Conservation (phyloP, 23 red algal genomes). For the Gracilaria gracilis region DNA sequence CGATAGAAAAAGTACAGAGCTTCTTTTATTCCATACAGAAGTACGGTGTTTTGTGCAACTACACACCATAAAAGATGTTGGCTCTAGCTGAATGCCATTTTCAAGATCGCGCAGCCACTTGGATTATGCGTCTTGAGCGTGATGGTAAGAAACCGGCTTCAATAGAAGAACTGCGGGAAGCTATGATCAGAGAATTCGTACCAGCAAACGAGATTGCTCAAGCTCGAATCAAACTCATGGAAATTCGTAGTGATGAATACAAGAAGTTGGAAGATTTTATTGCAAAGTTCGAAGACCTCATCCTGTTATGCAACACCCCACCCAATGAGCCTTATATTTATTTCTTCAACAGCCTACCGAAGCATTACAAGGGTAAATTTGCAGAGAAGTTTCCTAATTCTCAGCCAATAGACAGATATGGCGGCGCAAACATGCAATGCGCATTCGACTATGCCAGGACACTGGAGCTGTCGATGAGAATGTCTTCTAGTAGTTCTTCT, state of each 20-base stretch:
- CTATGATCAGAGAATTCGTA: conserved; percentile 33
- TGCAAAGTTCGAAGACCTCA: conserved; percentile 30
- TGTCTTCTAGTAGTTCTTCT: conserved; percentile 2
- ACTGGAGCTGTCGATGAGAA: conserved; percentile 18
- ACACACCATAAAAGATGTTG: conserved; percentile 32
- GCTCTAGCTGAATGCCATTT: conserved; percentile 35
- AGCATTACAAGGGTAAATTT: conserved; percentile 28
- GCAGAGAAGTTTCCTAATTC: conserved; percentile 33
- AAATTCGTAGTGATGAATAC: conserved; percentile 11
- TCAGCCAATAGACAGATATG: not conserved
- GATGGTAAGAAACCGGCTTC: conserved; percentile 22
- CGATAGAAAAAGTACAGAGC: conserved; percentile 20
- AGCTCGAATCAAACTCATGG: conserved; percentile 37
- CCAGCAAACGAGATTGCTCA: conserved; percentile 33
- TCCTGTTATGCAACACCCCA: conserved; percentile 14
- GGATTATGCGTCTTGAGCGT: conserved; percentile 33
- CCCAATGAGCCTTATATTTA: conserved; percentile 16
- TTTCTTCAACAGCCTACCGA: conserved; percentile 41
- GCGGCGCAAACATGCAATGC: not conserved
- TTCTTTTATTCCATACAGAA: conserved; percentile 29
- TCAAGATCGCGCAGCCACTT: conserved; percentile 42
- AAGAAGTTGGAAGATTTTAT: conserved; percentile 25
- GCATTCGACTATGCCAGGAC: conserved; percentile 24
- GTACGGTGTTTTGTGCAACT: conserved; percentile 27
- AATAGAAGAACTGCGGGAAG: conserved; percentile 34